Conservation (phyloP, 148 eudicot genomes). For the Fallopia convolvulus region DNA sequence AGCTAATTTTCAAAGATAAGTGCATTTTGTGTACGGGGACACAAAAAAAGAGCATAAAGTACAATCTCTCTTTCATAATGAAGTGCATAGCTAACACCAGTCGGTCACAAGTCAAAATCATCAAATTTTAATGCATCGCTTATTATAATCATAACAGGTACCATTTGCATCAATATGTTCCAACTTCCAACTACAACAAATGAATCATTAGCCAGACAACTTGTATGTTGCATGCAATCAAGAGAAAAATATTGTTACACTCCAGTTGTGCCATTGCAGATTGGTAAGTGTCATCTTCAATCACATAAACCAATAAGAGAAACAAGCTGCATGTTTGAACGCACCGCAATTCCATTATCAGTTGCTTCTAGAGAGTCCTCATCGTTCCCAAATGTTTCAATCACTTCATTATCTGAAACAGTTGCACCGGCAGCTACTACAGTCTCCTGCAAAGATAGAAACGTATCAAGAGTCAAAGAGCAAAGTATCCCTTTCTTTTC, state of each 20-base stretch:
- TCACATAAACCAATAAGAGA: not conserved
- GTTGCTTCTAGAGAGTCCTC: slow-evolving; percentile 42
- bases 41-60: not conserved
- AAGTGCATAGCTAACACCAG: not conserved
- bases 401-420: slow-evolving; percentile 32
- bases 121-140: not conserved
- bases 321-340: slow-evolving; percentile 14
- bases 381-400: slow-evolving; percentile 36
- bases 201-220: not conserved
- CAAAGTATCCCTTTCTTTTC: not conserved
- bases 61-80: not conserved
- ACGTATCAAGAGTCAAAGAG: not conserved
- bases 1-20: not conserved
- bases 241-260: no score
- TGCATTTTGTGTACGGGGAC: not conserved
- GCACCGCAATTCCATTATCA: slow-evolving; percentile 40
- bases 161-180: not conserved
- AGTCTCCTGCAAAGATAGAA: slow-evolving; percentile 29
- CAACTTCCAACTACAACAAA: not conserved
- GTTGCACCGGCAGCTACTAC: slow-evolving; percentile 22
- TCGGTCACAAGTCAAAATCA: not conserved
- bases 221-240: not conserved
- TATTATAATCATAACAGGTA: not conserved
- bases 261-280: not conserved
- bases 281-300: not conserved